Evolutionary conservation across 805 yeast genomes (phyloP).

Genomic region (Barnettozyma salicaria): DNA sequence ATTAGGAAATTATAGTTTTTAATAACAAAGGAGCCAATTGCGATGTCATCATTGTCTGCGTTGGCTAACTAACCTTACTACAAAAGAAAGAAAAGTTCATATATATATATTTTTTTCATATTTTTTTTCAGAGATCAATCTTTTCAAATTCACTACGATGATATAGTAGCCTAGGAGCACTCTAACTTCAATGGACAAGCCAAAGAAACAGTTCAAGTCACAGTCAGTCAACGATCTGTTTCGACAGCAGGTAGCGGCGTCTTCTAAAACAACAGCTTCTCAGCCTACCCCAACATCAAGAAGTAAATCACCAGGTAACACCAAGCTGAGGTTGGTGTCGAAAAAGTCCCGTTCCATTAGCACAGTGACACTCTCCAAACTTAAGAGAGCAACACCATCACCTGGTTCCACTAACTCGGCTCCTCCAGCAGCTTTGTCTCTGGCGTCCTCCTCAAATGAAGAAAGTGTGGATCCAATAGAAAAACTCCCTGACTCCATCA

Average conservation of each 20-base stretch:
- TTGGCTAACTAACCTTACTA: neutral
- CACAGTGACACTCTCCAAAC: constrained; percentile 6
- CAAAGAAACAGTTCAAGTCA: constrained; percentile 27
- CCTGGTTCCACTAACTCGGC: too few species aligned
- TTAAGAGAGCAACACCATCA: neutral
- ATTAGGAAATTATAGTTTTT: too few species aligned
- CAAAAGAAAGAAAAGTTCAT: too few species aligned
- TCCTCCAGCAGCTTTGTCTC: too few species aligned
- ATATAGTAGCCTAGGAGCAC: too few species aligned
- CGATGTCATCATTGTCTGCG: too few species aligned
- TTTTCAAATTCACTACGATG: too few species aligned
- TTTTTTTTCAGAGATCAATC: too few species aligned
- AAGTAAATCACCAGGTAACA: constrained; percentile 15
- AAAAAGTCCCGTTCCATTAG: constrained; percentile 11
- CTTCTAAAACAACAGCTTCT: neutral
- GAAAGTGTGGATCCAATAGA: constrained; percentile 8
- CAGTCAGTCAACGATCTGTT: constrained; percentile 26
- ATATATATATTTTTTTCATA: too few species aligned
- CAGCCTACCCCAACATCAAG: too few species aligned
- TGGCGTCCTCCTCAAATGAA: too few species aligned
- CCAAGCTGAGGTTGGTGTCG: constrained; percentile 21
- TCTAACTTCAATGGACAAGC: constrained; percentile 16
- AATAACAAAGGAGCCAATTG: too few species aligned
- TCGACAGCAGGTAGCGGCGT: constrained; percentile 21
- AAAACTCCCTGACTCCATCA: constrained; percentile 6